Conservation (phyloP, 805 yeast genomes). For the Danielia oregonensis region DNA sequence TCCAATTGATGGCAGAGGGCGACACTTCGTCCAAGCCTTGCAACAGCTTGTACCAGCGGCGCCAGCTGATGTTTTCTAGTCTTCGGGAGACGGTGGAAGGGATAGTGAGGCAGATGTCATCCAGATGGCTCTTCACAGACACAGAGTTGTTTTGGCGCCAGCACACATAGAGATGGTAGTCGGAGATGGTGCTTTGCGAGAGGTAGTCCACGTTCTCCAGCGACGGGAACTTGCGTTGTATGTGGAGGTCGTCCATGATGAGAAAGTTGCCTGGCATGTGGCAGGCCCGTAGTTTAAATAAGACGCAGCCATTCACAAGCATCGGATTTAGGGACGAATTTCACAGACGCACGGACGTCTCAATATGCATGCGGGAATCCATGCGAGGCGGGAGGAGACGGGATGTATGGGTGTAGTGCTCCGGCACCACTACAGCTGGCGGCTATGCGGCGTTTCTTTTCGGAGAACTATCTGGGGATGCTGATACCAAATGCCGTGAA, state of each 20-base stretch:
- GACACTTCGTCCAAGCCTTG: slow-evolving; percentile 25
- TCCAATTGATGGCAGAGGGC: slow-evolving; percentile 51
- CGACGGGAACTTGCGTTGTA: slow-evolving; percentile 6
- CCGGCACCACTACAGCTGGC: neutral
- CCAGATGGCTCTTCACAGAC: slow-evolving; percentile 15
- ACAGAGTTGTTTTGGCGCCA: slow-evolving; percentile 22
- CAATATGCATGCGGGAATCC: neutral
- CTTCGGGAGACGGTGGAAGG: slow-evolving; percentile 23
- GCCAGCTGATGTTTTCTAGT: slow-evolving; percentile 37
- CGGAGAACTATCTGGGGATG: no score
- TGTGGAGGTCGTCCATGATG: slow-evolving; percentile 11
- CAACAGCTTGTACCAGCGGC: slow-evolving; percentile 34
- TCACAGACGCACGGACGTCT: neutral
- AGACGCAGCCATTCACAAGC: no score
- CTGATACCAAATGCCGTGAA: no score
- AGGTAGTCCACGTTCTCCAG: slow-evolving; percentile 33
- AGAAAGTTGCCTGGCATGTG: neutral
- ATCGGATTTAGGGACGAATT: neutral
- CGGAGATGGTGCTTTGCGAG: slow-evolving; percentile 11
- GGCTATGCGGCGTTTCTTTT: no score
- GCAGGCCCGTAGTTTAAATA: no score
- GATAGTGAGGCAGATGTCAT: slow-evolving; percentile 16
- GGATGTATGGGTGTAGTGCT: neutral
- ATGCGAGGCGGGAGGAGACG: neutral
- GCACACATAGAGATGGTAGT: slow-evolving; percentile 20